Evolutionary conservation across 495 filamentous ascomycete species (phyloP).

Genomic region (Xylaria grammica): DNA sequence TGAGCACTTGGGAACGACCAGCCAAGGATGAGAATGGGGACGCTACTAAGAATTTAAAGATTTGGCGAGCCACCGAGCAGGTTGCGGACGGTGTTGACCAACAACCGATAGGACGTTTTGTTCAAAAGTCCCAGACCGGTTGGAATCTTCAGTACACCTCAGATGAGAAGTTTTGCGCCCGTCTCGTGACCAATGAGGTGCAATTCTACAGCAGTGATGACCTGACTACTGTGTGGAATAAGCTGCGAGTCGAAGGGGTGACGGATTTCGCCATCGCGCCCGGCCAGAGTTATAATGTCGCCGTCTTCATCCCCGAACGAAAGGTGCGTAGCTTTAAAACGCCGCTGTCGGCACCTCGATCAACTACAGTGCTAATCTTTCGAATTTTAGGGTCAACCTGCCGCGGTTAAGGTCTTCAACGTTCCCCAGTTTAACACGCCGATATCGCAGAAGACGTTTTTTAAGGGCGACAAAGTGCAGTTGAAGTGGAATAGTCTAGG

Average conservation of each 20-base stretch:
- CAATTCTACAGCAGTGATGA: slow-evolving; percentile 93
- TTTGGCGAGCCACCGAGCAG: slow-evolving; percentile 81
- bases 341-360: not conserved
- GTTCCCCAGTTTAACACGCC: slow-evolving; percentile 80
- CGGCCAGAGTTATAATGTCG: slow-evolving; percentile 85
- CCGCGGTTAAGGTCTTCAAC: slow-evolving; percentile 90
- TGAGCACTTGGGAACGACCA: slow-evolving; percentile 96
- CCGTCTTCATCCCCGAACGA: slow-evolving; percentile 91
- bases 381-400: slow-evolving; percentile 75
- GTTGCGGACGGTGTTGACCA: slow-evolving; percentile 61
- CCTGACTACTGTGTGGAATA: slow-evolving; percentile 88
- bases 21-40: slow-evolving; percentile 91
- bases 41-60: slow-evolving; percentile 92
- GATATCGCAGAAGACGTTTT: slow-evolving; percentile 97
- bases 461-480: slow-evolving; percentile 98
- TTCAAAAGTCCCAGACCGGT: slow-evolving; percentile 92
- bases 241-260: slow-evolving; percentile 90
- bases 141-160: slow-evolving; percentile 98
- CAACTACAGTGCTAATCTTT: slow-evolving; percentile 19
- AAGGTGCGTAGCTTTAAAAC: slow-evolving; percentile 63
- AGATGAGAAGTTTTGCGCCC: slow-evolving; percentile 91
- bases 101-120: slow-evolving; percentile 81
- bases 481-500: slow-evolving; percentile 95
- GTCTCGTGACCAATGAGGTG: slow-evolving; percentile 93
- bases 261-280: slow-evolving; percentile 88